Conservation (phyloP, 345 rosid genomes). For the Cardamine chenopodiifolia region DNA sequence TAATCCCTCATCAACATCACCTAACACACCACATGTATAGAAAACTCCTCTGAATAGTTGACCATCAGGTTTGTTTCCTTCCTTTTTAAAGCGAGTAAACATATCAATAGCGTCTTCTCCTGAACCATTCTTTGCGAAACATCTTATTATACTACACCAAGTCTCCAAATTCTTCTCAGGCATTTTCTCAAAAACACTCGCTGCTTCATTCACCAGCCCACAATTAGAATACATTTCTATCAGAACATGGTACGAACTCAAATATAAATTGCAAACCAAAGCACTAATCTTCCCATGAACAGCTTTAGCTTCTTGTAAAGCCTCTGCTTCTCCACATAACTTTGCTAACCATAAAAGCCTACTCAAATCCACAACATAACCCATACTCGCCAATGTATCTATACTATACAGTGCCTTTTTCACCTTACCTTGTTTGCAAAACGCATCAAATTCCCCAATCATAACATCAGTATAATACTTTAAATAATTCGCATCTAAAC, state of each 20-base stretch:
- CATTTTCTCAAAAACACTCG: conserved; percentile 59
- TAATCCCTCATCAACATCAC: conserved; percentile 76
- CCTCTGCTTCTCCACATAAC: conserved; percentile 65
- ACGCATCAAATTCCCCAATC: conserved; percentile 53
- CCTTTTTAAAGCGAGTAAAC: conserved; percentile 62
- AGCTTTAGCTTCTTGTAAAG: conserved; percentile 61
- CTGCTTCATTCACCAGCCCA: conserved; percentile 56
- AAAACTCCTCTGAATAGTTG: conserved; percentile 59
- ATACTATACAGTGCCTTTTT: conserved; percentile 60
- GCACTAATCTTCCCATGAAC: conserved; percentile 55
- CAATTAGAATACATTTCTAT: conserved; percentile 75
- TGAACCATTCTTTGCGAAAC: conserved; percentile 70
- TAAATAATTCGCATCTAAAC: conserved; percentile 41
- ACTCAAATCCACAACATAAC: conserved; percentile 52
- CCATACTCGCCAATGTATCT: conserved; percentile 47
- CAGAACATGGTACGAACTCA: conserved; percentile 50
- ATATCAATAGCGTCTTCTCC: conserved; percentile 88
- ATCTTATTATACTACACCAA: conserved; percentile 65
- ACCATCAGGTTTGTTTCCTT: conserved; percentile 62
- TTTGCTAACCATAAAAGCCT: conserved; percentile 54
- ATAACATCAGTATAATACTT: not conserved
- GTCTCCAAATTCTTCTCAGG: conserved; percentile 53
- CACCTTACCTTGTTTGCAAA: conserved; percentile 59
- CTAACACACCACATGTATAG: conserved; percentile 62
- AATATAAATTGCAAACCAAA: conserved; percentile 42